Base-by-base conservation (phyloP, 306 rosid genomes). In the Vachellia pachyceras region DNA sequence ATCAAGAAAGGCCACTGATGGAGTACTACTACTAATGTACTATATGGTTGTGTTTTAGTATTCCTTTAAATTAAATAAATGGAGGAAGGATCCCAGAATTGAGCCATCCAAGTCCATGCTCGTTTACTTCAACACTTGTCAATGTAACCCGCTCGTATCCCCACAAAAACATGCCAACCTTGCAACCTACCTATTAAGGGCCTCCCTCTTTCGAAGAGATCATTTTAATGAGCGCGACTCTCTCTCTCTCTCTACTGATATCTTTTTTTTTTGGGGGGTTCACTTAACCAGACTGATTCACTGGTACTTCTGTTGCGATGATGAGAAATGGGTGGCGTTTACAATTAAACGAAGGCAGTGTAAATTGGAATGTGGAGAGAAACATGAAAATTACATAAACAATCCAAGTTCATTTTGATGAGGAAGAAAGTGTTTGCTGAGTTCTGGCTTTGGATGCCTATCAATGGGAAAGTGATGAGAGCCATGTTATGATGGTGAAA, bases 91-190 rank as follows among this genome's bases (percentile, higher is more conserved):
- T 68, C 72, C 55, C 52, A 69, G 71, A 41, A 25, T 60, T 22
- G 60, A 75, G 54, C 13, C 58, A 54, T 60, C 35, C 57, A 9
- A n/a, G 60, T 41, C 15, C 42, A 35, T 14, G 8, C 66, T 42
- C 78, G 68, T 81, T 77, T 74, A 73, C 80, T n/a, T n/a, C 45
- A 0, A 0, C 23, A 68, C 52, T 67, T 39, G 36, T 63, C 63
- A 54, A 77, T 54, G 67, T 80, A 44, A 69, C 72, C 77, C 22
- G 79, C 70, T 57, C 64, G 12, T 8, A 58, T 23, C 6, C 65
- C 65, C 36, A 57, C 61, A 55, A 7, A 10, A 5, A 10, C 65
- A 58, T 11, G 37, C 67, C 39, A 11, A 3, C 17, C 39, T 60
- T 11, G 18, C 67, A 60, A 25, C 67, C 25, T 60, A 39, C 67